Conservation (phyloP, 495 filamentous ascomycete genomes). For the Diplogelasinospora grovesii region DNA sequence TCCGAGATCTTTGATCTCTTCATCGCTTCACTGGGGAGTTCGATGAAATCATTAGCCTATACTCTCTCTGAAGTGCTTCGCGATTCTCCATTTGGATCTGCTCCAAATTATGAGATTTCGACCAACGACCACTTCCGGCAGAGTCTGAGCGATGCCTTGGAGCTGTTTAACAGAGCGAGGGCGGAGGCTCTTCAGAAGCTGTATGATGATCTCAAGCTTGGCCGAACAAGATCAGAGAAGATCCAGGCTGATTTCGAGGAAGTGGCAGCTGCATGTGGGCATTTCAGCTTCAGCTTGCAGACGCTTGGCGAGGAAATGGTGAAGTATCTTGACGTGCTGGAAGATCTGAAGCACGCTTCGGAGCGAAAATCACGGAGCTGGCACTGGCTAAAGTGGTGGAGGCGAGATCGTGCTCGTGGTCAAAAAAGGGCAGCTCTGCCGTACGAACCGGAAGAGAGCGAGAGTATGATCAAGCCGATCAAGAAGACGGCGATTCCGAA, state of each 20-base stretch:
- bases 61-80: constrained; percentile 84
- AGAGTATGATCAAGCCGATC: constrained; percentile 33
- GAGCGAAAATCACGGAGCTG: constrained; percentile 62
- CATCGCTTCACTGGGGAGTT: constrained; percentile 79
- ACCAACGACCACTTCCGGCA: constrained; percentile 70
- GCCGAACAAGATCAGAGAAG: constrained; percentile 55
- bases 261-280: constrained; percentile 89
- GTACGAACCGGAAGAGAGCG: constrained; percentile 49
- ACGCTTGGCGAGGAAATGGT: constrained; percentile 87
- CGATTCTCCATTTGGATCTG: constrained; percentile 70
- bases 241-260: constrained; percentile 94
- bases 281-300: constrained; percentile 84
- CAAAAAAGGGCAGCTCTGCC: constrained; percentile 23
- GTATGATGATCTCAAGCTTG: constrained; percentile 68
- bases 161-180: constrained; percentile 67
- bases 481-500: constrained; percentile 41
- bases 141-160: constrained; percentile 72
- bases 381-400: constrained; percentile 86
- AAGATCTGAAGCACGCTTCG: constrained; percentile 67
- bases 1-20: constrained; percentile 83
- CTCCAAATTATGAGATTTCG: constrained; percentile 57
- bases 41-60: constrained; percentile 90
- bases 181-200: constrained; percentile 67
- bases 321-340: constrained; percentile 71
- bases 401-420: constrained; percentile 17